Conservation (phyloP, 2,329 filamentous ascomycete species). For the Exutisphaerella laricina region DNA sequence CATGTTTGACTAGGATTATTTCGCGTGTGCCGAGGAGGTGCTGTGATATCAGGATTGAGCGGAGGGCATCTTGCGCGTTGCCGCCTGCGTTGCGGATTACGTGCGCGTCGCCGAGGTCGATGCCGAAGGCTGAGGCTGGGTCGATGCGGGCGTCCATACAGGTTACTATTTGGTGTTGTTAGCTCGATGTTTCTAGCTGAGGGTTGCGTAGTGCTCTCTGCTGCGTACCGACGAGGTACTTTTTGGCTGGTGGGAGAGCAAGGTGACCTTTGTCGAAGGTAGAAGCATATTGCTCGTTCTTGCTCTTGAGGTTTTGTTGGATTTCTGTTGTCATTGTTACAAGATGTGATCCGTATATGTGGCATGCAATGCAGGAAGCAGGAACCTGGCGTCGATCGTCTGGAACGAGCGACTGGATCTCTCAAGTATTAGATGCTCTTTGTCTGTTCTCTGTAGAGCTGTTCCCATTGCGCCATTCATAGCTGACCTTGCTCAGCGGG, state of each 20-base stretch:
- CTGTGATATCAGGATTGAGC: slow-evolving; percentile 71
- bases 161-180: slow-evolving; percentile 50
- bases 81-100: slow-evolving; percentile 58
- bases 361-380: too few relatives aligned
- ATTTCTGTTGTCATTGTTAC: slow-evolving; percentile 42
- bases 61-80: slow-evolving; percentile 59
- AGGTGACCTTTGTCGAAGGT: slow-evolving; percentile 62
- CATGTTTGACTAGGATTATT: slow-evolving; percentile 61
- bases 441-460: neutral
- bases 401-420: too few relatives aligned
- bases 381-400: too few relatives aligned
- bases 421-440: too few relatives aligned
- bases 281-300: slow-evolving; percentile 54
- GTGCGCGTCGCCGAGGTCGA: slow-evolving; percentile 70
- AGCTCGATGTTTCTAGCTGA: neutral
- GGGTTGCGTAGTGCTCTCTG: neutral
- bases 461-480: neutral
- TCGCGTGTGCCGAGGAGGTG: slow-evolving; percentile 72
- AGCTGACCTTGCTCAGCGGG: neutral
- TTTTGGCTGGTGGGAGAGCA: slow-evolving; percentile 62
- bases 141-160: slow-evolving; percentile 78
- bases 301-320: slow-evolving; percentile 51
- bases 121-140: slow-evolving; percentile 62
- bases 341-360: too few relatives aligned
- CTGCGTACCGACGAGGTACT: slow-evolving; percentile 56